Evolutionary conservation across 129 eudicot genomes (phyloP).

Genomic region (Escallonia herrerae): DNA sequence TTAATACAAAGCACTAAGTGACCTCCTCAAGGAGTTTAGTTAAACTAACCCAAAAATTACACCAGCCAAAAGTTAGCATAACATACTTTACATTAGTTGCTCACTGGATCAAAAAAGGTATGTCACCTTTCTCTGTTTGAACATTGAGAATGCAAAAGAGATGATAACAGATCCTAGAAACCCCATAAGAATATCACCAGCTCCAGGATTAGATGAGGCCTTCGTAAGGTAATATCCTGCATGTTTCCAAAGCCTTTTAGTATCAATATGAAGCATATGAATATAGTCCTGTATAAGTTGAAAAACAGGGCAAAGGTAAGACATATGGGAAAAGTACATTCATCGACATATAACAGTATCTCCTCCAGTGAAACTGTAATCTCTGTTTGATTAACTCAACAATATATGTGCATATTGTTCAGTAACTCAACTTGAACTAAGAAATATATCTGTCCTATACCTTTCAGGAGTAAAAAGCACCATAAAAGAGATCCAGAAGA

Average conservation of each 20-base stretch:
- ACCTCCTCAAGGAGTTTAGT: not conserved
- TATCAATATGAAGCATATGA: not conserved
- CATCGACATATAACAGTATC: too few relatives aligned
- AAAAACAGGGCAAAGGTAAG: too few relatives aligned
- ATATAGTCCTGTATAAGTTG: not conserved
- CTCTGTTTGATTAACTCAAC: too few relatives aligned
- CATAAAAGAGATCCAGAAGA: too few relatives aligned
- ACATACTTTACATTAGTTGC: too few relatives aligned
- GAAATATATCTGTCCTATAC: too few relatives aligned
- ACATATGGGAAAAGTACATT: too few relatives aligned
- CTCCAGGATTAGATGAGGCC: conserved; percentile 87
- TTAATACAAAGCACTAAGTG: not conserved
- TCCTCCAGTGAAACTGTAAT: too few relatives aligned
- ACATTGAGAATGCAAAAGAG: conserved; percentile 97
- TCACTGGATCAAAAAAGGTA: too few relatives aligned
- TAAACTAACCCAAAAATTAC: not conserved
- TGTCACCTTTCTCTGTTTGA: conserved; percentile 80
- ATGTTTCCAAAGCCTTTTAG: conserved; percentile 2
- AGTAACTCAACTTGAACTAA: too few relatives aligned
- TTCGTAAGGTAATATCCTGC: conserved; percentile 94
- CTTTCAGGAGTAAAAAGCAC: too few relatives aligned
- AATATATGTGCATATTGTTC: too few relatives aligned
- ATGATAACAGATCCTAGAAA: conserved; percentile 93
- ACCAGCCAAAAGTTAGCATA: not conserved
- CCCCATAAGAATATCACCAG: conserved; percentile 98